Conservation (phyloP, 192 early-diverging fungal genomes). For the Spinellus fusiger region DNA sequence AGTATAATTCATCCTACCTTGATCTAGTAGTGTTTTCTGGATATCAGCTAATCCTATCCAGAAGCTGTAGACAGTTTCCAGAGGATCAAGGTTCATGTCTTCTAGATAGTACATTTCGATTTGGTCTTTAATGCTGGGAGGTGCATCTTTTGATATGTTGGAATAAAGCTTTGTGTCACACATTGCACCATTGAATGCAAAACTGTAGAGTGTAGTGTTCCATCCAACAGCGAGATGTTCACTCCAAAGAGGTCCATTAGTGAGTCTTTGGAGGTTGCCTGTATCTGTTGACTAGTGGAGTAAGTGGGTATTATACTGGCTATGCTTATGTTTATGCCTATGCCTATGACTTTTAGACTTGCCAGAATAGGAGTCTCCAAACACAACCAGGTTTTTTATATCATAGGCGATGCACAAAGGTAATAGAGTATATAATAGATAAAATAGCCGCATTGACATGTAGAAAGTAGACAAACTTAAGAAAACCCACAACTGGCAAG, state of each 20-base stretch:
- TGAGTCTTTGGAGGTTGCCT: constrained; percentile 16
- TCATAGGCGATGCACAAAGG: neutral
- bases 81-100: constrained; percentile 11
- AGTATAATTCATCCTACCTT: neutral
- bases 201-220: constrained; percentile 22
- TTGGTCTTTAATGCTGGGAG: constrained; percentile 24
- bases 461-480: too few relatives aligned
- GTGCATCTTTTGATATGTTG: neutral
- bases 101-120: constrained; percentile 19
- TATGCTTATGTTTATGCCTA: neutral
- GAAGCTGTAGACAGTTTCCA: constrained; percentile 29
- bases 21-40: constrained; percentile 1
- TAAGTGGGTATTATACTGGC: neutral
- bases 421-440: too few relatives aligned
- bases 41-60: constrained; percentile 32
- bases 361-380: constrained; percentile 40
- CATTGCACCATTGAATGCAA: constrained; percentile 29
- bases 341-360: neutral
- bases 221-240: constrained; percentile 27
- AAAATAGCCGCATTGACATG: too few relatives aligned
- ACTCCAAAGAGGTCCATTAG: constrained; percentile 29
- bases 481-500: too few relatives aligned
- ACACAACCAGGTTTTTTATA: constrained; percentile 29
- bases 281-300: constrained; percentile 6
- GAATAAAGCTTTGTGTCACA: constrained; percentile 25